Conservation (phyloP, 345 rosid species). For the Salix exigua region DNA sequence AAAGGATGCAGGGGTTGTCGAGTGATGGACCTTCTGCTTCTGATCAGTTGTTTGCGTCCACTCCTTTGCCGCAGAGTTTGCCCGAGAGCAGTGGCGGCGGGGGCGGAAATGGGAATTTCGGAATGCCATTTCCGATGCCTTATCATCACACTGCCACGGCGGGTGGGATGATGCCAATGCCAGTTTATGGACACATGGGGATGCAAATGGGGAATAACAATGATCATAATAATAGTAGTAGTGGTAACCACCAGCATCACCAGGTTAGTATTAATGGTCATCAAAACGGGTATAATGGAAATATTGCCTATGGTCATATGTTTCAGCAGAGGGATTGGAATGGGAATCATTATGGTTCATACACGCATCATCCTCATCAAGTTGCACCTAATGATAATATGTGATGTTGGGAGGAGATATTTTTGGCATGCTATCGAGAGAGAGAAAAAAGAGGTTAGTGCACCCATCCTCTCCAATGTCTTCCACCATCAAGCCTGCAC, state of each 20-base stretch:
- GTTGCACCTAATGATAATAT: constrained; percentile 51
- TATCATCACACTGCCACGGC: constrained; percentile 17
- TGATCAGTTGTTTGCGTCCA: constrained; percentile 74
- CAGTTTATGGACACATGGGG: constrained; percentile 59
- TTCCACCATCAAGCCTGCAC: background rate
- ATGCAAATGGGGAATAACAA: constrained; percentile 36
- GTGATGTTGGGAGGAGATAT: constrained; percentile 3
- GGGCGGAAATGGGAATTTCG: constrained; percentile 32
- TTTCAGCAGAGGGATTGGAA: constrained; percentile 63
- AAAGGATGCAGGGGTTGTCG: constrained; percentile 79
- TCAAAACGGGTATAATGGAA: constrained; percentile 43
- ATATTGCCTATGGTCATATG: constrained; percentile 39
- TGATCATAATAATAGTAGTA: background rate
- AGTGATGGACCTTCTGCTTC: constrained; percentile 45
- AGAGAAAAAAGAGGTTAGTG: constrained; percentile 12
- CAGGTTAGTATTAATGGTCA: constrained; percentile 22
- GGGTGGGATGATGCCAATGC: constrained; percentile 58
- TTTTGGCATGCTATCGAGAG: background rate
- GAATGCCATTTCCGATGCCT: constrained; percentile 43
- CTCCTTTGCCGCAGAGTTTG: constrained; percentile 65
- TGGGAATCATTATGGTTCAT: constrained; percentile 55
- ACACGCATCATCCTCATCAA: constrained; percentile 37
- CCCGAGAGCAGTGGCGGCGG: constrained; percentile 31
- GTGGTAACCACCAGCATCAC: constrained; percentile 3
- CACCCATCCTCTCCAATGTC: background rate